Evolutionary conservation across 2,329 filamentous ascomycete species (phyloP).

Genomic region (Fusarium tanahbumbuense): DNA sequence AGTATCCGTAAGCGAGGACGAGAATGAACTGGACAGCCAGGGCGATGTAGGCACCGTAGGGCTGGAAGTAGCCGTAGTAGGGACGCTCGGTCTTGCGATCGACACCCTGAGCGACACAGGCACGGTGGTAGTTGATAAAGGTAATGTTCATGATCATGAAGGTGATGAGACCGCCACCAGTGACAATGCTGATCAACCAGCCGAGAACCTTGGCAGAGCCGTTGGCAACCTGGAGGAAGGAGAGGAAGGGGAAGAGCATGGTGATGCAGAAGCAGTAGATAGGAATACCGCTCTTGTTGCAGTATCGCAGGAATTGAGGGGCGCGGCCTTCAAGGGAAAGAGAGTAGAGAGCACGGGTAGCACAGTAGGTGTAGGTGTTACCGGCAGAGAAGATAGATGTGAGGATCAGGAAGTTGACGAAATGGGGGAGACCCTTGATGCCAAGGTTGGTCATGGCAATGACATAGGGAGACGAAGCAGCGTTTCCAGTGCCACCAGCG

Average conservation of each 20-base stretch:
- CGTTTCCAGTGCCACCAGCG: constrained; percentile 53
- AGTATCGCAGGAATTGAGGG: constrained; percentile 64
- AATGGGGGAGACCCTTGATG: constrained; percentile 63
- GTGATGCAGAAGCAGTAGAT: constrained; percentile 66
- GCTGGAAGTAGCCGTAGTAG: constrained; percentile 61
- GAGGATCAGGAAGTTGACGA: constrained; percentile 65
- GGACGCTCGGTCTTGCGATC: constrained; percentile 65
- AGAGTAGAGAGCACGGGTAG: constrained; percentile 61
- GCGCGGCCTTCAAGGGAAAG: constrained; percentile 62
- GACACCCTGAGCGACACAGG: constrained; percentile 63
- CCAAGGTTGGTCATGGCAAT: constrained; percentile 62
- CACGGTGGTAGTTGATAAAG: constrained; percentile 62
- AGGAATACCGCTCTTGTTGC: constrained; percentile 69
- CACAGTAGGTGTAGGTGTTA: constrained; percentile 58
- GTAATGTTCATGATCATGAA: constrained; percentile 65
- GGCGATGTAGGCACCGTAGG: constrained; percentile 57
- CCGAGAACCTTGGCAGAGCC: constrained; percentile 61
- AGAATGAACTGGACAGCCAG: constrained; percentile 55
- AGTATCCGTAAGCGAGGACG: constrained; percentile 65
- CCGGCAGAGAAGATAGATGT: constrained; percentile 51
- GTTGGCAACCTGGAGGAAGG: constrained; percentile 62
- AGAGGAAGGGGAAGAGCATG: constrained; percentile 63
- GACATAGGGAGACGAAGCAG: constrained; percentile 60
- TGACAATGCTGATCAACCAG: constrained; percentile 66
- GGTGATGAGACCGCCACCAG: constrained; percentile 67